Conservation (phyloP, 139 green algal genomes). For the Dunaliella sp. region DNA sequence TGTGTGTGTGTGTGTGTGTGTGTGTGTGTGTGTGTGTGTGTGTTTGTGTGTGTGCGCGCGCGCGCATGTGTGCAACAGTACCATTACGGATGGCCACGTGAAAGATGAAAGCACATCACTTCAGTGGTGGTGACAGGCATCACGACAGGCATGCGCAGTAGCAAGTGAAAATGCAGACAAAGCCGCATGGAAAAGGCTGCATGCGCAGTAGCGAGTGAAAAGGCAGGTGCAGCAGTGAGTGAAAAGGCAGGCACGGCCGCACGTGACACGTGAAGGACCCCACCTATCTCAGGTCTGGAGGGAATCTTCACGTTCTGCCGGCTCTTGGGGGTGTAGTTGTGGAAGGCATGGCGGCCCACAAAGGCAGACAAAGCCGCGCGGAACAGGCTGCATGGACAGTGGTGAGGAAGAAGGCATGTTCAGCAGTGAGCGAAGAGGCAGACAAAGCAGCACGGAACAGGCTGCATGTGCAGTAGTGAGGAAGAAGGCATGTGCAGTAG, state of each 20-base stretch:
- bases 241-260: neutral
- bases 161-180: neutral
- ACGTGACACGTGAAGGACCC: too few relatives aligned
- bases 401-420: too few relatives aligned
- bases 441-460: neutral
- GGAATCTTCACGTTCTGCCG: neutral
- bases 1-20: too few relatives aligned
- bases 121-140: neutral
- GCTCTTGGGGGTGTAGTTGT: neutral
- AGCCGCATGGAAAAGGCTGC: neutral
- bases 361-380: neutral
- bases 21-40: too few relatives aligned
- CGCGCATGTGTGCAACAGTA: too few relatives aligned
- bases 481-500: neutral
- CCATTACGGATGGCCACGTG: too few relatives aligned
- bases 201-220: neutral
- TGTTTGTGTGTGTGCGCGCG: too few relatives aligned
- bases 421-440: neutral
- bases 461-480: neutral
- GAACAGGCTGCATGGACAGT: neutral
- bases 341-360: neutral
- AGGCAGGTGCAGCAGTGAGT: neutral
- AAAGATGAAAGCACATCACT: too few relatives aligned
- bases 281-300: neutral
- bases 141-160: neutral